Base-by-base conservation (phyloP, 495 filamentous ascomycete species). In the Penicillium maclennaniae region DNA sequence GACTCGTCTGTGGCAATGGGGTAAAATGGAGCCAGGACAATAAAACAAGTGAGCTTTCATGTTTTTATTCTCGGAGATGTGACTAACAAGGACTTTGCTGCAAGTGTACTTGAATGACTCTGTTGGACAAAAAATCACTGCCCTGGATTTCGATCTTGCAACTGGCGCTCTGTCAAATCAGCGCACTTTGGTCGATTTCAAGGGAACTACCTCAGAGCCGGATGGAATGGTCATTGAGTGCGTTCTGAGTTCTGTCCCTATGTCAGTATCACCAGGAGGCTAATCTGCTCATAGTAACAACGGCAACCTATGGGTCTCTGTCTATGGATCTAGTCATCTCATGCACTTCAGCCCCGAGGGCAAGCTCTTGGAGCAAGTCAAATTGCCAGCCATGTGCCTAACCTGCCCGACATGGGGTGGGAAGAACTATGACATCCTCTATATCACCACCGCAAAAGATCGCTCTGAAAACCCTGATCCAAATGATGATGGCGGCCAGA, bases 11-110 rank as follows among this genome's bases (percentile, higher is more conserved):
- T 48, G 64, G 66, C 14, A 71, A 71, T 55, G 64, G 68, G 1
- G 47, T 71, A 19, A 61, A 59, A 41, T 69, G 64, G 64, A 71
- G 66, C 55, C 61, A 58, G 19, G 64, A 71, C 51, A 68, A 68
- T 49, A 62, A 65, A 43, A 68, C 53, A 3, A 60, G 60, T 63
- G 36, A 51, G 45, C 39, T 12, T 26, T 15, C 21, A 17, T 17
- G 7, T 43, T 1, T 10, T 15, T 25, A 14, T 10, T 1, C 12
- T 26, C 3, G 42, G 39, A 7, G 16, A 4, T 42, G 16, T 42
- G 7, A 42, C 39, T 42, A 16, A 17, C 39, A 15, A 34, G 15
- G 14, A 1, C 7, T 14, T 14, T 12, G 10, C 44, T 56, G 19
- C 23, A 17, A 61, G 60, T 67, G 50, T 64, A 64, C 23, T 39